Evolutionary conservation across 2,329 filamentous ascomycete genomes (phyloP).

Genomic region (Domatiomyces globalis): DNA sequence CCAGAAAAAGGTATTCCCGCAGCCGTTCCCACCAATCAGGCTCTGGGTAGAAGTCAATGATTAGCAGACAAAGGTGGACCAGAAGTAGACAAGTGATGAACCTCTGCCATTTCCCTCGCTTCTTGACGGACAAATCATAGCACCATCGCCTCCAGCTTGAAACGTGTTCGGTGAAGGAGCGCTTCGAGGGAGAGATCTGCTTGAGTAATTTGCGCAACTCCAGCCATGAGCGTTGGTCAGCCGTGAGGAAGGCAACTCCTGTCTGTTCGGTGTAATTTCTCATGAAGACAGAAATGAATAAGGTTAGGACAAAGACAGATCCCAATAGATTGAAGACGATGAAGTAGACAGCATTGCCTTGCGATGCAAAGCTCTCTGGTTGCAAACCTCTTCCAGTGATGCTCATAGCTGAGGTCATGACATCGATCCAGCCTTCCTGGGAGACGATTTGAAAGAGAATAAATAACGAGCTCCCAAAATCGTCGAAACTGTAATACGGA

Average conservation of each 20-base stretch:
- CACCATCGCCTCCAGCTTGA: constrained; percentile 83
- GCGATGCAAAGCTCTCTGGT: constrained; percentile 51
- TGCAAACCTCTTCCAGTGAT: constrained; percentile 67
- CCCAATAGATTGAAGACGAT: constrained; percentile 91
- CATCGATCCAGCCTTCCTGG: constrained; percentile 93
- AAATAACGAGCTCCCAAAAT: constrained; percentile 85
- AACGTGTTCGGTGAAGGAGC: constrained; percentile 64
- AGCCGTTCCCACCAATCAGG: constrained; percentile 53
- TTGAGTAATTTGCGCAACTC: constrained; percentile 81
- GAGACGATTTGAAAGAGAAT: constrained; percentile 98
- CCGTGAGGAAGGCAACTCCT: constrained; percentile 86
- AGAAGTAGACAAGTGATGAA: constrained; percentile 66
- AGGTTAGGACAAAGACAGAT: constrained; percentile 87
- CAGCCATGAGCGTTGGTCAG: constrained; percentile 92
- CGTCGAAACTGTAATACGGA: constrained; percentile 80
- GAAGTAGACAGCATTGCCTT: constrained; percentile 88
- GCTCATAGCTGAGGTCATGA: constrained; percentile 70
- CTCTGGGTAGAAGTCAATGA: constrained; percentile 74
- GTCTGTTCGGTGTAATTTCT: constrained; percentile 98
- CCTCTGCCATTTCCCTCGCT: constrained; percentile 82
- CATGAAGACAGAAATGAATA: constrained; percentile 99
- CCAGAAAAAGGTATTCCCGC: constrained; percentile 61
- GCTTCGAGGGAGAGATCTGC: constrained; percentile 89
- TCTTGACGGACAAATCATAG: constrained; percentile 84
- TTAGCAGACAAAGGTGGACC: constrained; percentile 66